Percentiles rank a stretch among this genome's conserved stretches.
phyloP scores from a whole-genome alignment of 345 rosid species.

The Isatis tinctoria region DNA sequence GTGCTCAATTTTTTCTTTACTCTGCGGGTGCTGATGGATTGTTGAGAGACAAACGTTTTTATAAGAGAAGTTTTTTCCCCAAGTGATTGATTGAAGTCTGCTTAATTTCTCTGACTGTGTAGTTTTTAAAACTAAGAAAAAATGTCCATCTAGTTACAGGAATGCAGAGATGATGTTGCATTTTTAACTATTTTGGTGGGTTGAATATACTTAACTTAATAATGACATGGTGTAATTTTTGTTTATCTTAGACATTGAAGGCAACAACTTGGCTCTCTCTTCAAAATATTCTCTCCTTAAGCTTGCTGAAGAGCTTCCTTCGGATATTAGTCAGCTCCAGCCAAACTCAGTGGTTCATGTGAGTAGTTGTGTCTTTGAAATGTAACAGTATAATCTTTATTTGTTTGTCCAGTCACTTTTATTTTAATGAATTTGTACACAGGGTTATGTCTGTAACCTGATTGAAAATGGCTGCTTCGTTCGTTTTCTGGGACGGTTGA shows the following conservation, averaged over 20 bases:
- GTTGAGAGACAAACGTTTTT: neutral
- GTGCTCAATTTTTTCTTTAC: neutral
- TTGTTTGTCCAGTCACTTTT: neutral
- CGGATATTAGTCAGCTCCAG: conserved; percentile 55
- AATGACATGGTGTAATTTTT: neutral
- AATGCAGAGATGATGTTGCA: neutral
- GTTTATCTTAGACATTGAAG: conserved; percentile 60
- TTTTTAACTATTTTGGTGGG: neutral
- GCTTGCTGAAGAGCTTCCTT: conserved; percentile 66
- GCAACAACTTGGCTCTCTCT: conserved; percentile 65
- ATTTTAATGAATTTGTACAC: conserved; percentile 15
- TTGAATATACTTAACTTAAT: neutral
- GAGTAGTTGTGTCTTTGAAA: conserved; percentile 32
- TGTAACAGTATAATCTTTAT: neutral
- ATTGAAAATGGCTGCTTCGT: conserved; percentile 94
- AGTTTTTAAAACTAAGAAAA: neutral
- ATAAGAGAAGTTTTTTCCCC: neutral
- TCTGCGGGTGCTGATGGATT: neutral
- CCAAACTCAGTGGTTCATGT: conserved; percentile 68
- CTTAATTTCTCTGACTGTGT: neutral
- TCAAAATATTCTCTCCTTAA: conserved; percentile 77
- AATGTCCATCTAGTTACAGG: neutral
- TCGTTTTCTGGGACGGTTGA: conserved; percentile 92
- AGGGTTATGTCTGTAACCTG: conserved; percentile 91
- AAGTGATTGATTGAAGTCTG: neutral